Percentiles rank a stretch among this genome's conserved stretches.
phyloP scores from a whole-genome alignment of 225 moss, liverwort and hornwort genomes.

The Pseudoscleropodium purum region DNA sequence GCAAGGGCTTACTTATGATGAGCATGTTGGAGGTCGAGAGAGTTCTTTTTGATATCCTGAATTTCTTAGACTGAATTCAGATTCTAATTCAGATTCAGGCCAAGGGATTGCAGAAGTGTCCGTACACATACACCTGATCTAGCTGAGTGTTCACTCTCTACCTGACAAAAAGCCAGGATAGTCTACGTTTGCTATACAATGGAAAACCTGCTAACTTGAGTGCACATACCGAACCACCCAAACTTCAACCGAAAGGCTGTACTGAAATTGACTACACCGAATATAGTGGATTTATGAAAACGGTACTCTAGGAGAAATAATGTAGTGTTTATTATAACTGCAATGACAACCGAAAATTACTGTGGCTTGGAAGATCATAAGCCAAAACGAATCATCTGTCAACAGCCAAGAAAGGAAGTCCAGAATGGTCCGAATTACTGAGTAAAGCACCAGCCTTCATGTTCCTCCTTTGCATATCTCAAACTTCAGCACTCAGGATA shows the following conservation, averaged over 20 bases:
- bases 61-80: background rate
- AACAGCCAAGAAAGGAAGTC: background rate
- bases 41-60: background rate
- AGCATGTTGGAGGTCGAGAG: background rate
- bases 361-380: background rate
- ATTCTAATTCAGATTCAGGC: background rate
- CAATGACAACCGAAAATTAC: background rate
- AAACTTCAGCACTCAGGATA: too few species aligned
- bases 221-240: background rate
- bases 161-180: background rate
- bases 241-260: background rate
- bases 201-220: background rate
- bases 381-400: background rate
- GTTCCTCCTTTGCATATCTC: background rate
- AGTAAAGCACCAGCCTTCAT: background rate
- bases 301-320: background rate
- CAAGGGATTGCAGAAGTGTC: background rate
- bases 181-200: background rate
- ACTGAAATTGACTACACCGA: background rate
- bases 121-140: background rate
- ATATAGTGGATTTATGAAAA: background rate
- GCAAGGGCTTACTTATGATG: conserved; percentile 31
- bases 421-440: background rate
- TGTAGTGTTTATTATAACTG: background rate
- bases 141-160: background rate